phyloP scores from a whole-genome alignment of 2,329 filamentous ascomycete genomes.

The Phaeosphaeriaceae sp. region DNA sequence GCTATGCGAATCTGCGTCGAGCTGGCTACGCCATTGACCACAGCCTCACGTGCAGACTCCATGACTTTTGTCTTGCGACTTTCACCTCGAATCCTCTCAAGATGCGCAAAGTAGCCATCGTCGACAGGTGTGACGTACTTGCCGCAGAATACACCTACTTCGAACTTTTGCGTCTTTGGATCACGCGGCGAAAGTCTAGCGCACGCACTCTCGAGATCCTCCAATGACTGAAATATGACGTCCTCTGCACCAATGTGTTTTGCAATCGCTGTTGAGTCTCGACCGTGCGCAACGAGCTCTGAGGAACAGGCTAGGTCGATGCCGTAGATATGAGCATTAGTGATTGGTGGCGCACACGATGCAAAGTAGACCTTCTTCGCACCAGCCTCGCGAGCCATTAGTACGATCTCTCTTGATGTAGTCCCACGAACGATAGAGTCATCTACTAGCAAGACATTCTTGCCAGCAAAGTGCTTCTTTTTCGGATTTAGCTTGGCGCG shows the following conservation, averaged over 20 bases:
- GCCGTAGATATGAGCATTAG: constrained; percentile 85
- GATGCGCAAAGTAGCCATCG: constrained; percentile 80
- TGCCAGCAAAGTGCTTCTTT: constrained; percentile 79
- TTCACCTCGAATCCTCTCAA: constrained; percentile 74
- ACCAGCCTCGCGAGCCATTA: constrained; percentile 83
- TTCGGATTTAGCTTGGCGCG: constrained; percentile 90
- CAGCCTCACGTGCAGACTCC: constrained; percentile 68
- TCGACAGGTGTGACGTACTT: constrained; percentile 83
- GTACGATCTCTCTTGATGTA: constrained; percentile 78
- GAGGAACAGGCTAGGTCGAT: constrained; percentile 75
- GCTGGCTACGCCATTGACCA: constrained; percentile 67
- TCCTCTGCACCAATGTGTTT: constrained; percentile 74
- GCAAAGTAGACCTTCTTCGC: constrained; percentile 84
- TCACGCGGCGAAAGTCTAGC: constrained; percentile 69
- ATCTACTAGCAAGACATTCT: constrained; percentile 83
- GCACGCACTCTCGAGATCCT: constrained; percentile 81
- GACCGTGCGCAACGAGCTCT: constrained; percentile 74
- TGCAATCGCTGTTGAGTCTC: constrained; percentile 66
- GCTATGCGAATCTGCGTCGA: constrained; percentile 67
- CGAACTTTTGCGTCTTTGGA: constrained; percentile 69
- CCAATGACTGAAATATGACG: constrained; percentile 78
- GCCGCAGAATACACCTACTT: constrained; percentile 91
- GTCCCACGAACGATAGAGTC: constrained; percentile 90
- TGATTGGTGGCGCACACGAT: constrained; percentile 82
- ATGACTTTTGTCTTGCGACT: constrained; percentile 71